phyloP scores from a whole-genome alignment of 1,284 basidiomycete species.

The Schizophyllum amplum region DNA sequence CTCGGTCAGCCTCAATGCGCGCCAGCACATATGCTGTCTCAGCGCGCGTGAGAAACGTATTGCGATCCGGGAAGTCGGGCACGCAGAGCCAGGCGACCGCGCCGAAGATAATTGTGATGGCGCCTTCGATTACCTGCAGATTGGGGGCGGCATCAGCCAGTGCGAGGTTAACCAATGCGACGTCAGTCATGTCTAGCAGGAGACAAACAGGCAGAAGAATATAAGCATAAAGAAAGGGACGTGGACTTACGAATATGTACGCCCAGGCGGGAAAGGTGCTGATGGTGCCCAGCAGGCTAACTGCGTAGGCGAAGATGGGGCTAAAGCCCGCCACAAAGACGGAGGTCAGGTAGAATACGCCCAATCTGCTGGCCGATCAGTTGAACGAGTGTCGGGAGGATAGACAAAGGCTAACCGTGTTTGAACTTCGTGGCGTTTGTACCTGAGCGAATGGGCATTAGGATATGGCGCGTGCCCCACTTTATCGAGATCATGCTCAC shows the following conservation, averaged over 20 bases:
- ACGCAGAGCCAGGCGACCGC: constrained; percentile 32
- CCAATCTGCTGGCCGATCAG: constrained; percentile 23
- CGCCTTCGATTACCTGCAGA: constrained; percentile 35
- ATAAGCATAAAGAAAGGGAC: no score
- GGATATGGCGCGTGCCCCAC: no score
- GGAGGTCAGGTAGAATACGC: constrained; percentile 34
- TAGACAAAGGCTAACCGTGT: constrained; percentile 23
- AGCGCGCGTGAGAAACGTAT: constrained; percentile 30
- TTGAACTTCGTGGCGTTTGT: constrained; percentile 38
- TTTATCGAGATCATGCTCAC: no score
- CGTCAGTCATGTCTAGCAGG: no score
- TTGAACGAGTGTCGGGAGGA: not conserved
- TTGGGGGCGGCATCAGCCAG: no score
- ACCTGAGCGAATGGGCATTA: constrained; percentile 22
- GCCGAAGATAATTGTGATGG: constrained; percentile 33
- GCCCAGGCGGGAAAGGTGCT: constrained; percentile 34
- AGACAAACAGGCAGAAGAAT: no score
- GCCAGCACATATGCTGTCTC: constrained; percentile 30
- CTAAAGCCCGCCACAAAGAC: constrained; percentile 34
- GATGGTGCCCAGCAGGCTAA: constrained; percentile 31
- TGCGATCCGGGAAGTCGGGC: constrained; percentile 35
- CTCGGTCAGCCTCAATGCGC: constrained; percentile 36
- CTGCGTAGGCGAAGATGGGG: constrained; percentile 32
- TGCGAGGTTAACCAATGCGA: no score
- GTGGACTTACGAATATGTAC: constrained; percentile 42